Base-by-base conservation (phyloP, 2,329 filamentous ascomycete species). In the Pseudogymnoascus verrucosus region DNA sequence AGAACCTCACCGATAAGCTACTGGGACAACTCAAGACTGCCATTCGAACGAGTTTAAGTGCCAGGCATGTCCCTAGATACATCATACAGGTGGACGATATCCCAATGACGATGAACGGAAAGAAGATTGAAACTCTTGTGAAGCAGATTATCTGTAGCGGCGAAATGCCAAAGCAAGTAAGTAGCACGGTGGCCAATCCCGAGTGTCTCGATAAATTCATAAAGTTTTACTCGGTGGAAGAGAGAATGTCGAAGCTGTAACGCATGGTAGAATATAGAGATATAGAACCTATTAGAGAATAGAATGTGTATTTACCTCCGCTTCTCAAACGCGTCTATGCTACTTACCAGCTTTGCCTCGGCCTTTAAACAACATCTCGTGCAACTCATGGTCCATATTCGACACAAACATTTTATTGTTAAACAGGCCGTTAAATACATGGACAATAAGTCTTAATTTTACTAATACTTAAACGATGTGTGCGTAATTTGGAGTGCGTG, bases 11-110 rank as follows among this genome's bases (percentile, higher is more conserved):
- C 42, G 63, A 66, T 60, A n/a, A 69, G 67, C 65, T 75, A 69
- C 2, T 73, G 67, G 2, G 63, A 68, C 1, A 72, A 67, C 47
- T 73, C 70, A 62, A 73, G 68, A 42, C 65, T 67, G 5, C 65
- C 69, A 63, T 63, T 57, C 47, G 62, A 39, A 60, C 11, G n/a
- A n/a, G 26, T 28, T 40, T 60, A 26, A 60, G 57, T 40, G 57
- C 57, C 12, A 60, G 57, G 10, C 57, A 60, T 60, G 57, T 60
- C 31, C 57, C 57, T 11, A 36, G 57, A 26, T 60, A 37, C n/a
- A 40, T 60, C 31, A 23, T 60, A 36, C 16, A 36, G 12, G 57
- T 60, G 11, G 37, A 60, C 12, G 57, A 60, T 21, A 37, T 60
- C 37, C 57, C 57, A 16, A 61, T 40, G 60, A 63, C 61, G 4